Evolutionary conservation across 2,329 filamentous ascomycete species (phyloP), one percentile per base, ranked within the genome.

Genomic region (Penicillium capsulatum): DNA sequence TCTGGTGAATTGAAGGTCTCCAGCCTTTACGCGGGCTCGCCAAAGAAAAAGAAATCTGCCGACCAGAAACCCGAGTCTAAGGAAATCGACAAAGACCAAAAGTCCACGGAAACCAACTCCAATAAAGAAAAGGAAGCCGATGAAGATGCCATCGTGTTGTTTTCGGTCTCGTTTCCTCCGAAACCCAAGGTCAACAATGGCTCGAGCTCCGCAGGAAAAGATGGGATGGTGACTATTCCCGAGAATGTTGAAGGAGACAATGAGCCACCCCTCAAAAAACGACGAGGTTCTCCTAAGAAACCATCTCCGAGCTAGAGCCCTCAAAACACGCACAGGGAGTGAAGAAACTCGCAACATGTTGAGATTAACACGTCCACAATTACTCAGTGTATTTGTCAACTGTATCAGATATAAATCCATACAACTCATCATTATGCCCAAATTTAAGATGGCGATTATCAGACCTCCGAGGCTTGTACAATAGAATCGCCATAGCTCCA

Each of bases 261-360:
- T 14, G 63, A 63, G 29, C 60, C 58, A 1, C 63, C 63, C 11
- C 29, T 56, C n/a, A 67, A 67, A 38, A 61, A 58, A 39, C 55
- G 59, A 17, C 57, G 62, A 13, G 53, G 54, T 5, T 60, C 57
- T 36, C 54, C 60, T 31, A 53, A 50, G 34, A 50, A 51, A 8
- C 20, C 32, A 15, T 33, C 31, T 13, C 6, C 8, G 6, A 7
- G 30, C 7, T 31, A 15, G 4, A 5, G 5, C 19, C 9, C 9
- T 22, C 19, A 22, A 22, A 5, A 9, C 5, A 22, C 5, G 19
- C 5, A 9, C 19, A 9, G 9, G 19, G 9, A 22, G 9, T 22
- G 19, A 22, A 9, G 9, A 22, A 9, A 5, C 9, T 22, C 9
- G 19, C 19, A 22, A 22, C 19, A 22, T 5, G 9, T 22, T 22